phyloP scores from a whole-genome alignment of 768 basidiomycete genomes.

The Amyloporia xantha region DNA sequence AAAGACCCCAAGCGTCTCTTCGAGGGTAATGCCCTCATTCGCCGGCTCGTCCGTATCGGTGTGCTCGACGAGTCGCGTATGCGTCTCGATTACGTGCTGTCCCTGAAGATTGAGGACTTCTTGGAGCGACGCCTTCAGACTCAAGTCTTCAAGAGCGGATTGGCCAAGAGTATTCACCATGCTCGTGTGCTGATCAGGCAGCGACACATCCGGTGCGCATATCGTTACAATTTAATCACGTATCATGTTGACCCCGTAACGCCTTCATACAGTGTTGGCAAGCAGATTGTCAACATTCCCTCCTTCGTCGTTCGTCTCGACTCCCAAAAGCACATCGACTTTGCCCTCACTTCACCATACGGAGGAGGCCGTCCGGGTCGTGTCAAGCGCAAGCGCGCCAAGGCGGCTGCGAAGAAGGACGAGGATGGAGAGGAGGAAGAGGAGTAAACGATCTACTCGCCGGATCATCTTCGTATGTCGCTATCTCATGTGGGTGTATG shows the following conservation, averaged over 20 bases:
- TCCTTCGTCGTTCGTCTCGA: conserved; percentile 99
- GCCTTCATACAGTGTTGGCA: conserved; percentile 68
- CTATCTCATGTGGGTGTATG: conserved; percentile 5
- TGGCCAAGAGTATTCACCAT: conserved; percentile 98
- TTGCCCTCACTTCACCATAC: conserved; percentile 92
- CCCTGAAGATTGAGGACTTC: conserved; percentile 99
- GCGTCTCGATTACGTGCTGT: conserved; percentile 99
- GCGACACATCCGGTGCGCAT: conserved; percentile 88
- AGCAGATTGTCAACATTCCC: conserved; percentile 98
- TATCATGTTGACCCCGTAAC: background rate
- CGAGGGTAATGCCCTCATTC: conserved; percentile 96
- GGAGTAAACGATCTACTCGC: conserved; percentile 16
- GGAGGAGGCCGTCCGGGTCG: conserved; percentile 93
- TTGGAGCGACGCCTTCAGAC: conserved; percentile 98
- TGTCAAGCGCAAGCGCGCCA: conserved; percentile 97
- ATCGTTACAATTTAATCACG: background rate
- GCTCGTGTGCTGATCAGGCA: conserved; percentile 97
- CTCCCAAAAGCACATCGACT: conserved; percentile 99
- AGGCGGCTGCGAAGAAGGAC: conserved; percentile 86
- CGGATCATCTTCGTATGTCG: conserved; percentile 13
- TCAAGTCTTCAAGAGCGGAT: conserved; percentile 98
- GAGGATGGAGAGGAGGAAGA: conserved; percentile 63
- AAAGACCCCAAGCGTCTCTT: conserved; percentile 99
- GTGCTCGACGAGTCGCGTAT: conserved; percentile 98
- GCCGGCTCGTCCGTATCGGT: conserved; percentile 97